Percentiles rank a stretch among this genome's conserved stretches.
phyloP scores from a whole-genome alignment of 352 stramenopile genomes.

The Aphanomyces euteiches region DNA sequence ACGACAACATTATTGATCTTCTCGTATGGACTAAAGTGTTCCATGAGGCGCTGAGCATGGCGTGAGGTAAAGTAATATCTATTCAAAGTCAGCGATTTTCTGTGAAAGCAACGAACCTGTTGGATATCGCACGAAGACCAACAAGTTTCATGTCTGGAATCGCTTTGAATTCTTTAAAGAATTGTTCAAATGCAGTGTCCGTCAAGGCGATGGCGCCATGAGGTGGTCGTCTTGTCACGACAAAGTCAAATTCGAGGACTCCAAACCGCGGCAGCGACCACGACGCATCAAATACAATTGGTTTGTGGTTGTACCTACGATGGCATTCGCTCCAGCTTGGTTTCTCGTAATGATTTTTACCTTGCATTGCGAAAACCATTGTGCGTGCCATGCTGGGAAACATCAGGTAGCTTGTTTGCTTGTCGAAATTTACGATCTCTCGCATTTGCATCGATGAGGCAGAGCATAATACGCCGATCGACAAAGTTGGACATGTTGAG shows the following conservation, averaged over 20 bases:
- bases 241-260: slow-evolving; percentile 72
- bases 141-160: slow-evolving; percentile 66
- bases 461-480: slow-evolving; percentile 68
- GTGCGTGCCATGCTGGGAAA: slow-evolving; percentile 47
- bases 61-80: slow-evolving; percentile 68
- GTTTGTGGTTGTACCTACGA: slow-evolving; percentile 56
- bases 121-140: slow-evolving; percentile 63
- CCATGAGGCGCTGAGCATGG: slow-evolving; percentile 68
- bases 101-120: slow-evolving; percentile 15
- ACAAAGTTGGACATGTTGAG: slow-evolving; percentile 69
- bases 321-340: too few relatives aligned
- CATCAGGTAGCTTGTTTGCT: slow-evolving; percentile 57
- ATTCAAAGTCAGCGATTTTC: neutral
- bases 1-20: slow-evolving; percentile 51
- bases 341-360: slow-evolving; percentile 4
- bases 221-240: slow-evolving; percentile 54
- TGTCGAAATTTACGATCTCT: slow-evolving; percentile 49
- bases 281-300: slow-evolving; percentile 43
- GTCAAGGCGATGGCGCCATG: slow-evolving; percentile 54
- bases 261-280: slow-evolving; percentile 67
- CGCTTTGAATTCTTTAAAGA: slow-evolving; percentile 75
- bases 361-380: slow-evolving; percentile 26
- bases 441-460: slow-evolving; percentile 64
- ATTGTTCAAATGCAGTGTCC: slow-evolving; percentile 65
- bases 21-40: slow-evolving; percentile 74